Evolutionary conservation across 177 flowering plant species (phyloP), one percentile per base, ranked within the genome.

Genomic region (Telopea speciosissima): DNA sequence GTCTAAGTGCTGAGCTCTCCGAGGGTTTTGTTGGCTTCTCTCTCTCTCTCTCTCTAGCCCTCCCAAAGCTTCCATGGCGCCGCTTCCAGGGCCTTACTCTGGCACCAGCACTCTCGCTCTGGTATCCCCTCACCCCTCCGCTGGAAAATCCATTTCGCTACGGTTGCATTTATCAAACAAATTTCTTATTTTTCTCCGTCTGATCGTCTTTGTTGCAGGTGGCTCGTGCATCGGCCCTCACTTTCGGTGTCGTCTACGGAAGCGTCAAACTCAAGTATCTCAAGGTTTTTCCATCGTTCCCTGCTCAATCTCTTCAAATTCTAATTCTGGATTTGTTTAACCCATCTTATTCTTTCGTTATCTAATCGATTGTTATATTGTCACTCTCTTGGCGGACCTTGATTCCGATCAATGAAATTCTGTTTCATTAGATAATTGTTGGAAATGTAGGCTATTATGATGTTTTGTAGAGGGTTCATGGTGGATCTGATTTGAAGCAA

Each of bases 51-150:
- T 3, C 61, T 19, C n/a, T 49, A 11, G 3, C 22, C 5, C 61
- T 21, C 16, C 9, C 61, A 21, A 58, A 19, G 36, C 40, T 61
- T 64, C 72, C 62, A 81, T 79, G 83, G 81, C 81, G 16, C 78
- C 70, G 14, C 79, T 74, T 31, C 74, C 78, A 44, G 74, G 78
- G n/a, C 83, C 81, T 63, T 81, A 81, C 72, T 79, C 81, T 36
- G 83, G 83, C 70, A 70, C 72, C 58, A 79, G 83, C 78, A 76
- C 76, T 58, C 78, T 81, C 23, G 76, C 83, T 60, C 68, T 81
- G 76, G 83, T 80, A 73, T 31, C 13, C 19, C 17, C 4, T 33
- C 8, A 63, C 3, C 63, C 22, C 13, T 71, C 24, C 19, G 62
- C 24, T 23, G 33, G 9, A 21, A 26, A 22, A 12, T 44, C 49